Conservation (phyloP, 192 early-diverging fungal species). For the Backusella mclennaniae region DNA sequence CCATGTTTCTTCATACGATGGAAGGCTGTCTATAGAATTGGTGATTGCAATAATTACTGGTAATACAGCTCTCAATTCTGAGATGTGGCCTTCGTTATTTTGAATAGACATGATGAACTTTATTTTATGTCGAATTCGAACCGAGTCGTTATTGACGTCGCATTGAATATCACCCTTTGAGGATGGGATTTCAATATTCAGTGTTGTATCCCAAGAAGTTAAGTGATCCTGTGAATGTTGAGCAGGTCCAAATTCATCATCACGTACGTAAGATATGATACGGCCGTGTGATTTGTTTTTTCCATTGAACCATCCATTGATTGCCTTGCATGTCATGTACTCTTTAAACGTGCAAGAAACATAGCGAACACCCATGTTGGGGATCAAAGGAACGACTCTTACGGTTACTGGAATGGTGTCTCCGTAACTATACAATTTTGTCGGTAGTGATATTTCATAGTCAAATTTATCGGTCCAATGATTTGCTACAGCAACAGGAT, state of each 20-base stretch:
- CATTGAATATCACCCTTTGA: conserved; percentile 15
- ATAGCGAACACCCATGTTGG: conserved; percentile 40
- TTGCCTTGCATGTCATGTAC: conserved; percentile 45
- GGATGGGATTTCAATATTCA: conserved; percentile 14
- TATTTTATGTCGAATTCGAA: conserved; percentile 33
- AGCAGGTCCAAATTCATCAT: conserved; percentile 7
- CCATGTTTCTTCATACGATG: conserved; percentile 32
- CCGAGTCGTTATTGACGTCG: conserved; percentile 30
- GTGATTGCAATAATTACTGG: conserved; percentile 27
- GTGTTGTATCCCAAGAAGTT: conserved; percentile 6
- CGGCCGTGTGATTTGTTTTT: conserved; percentile 8
- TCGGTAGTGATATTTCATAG: conserved; percentile 52
- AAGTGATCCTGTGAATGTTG: neutral
- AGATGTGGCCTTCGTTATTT: conserved; percentile 19
- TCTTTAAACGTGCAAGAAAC: conserved; percentile 53
- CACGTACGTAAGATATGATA: neutral
- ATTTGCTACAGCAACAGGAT: conserved; percentile 47
- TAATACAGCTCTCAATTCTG: conserved; percentile 33
- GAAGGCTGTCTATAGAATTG: conserved; percentile 9
- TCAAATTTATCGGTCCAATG: conserved; percentile 50
- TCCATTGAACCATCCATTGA: conserved; percentile 3
- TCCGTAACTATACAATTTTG: conserved; percentile 48
- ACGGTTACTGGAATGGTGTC: conserved; percentile 48
- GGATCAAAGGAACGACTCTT: conserved; percentile 38
- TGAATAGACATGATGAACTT: conserved; percentile 32